Evolutionary conservation across 768 basidiomycete genomes (phyloP).

Genomic region (Pisolithus tinctorius): DNA sequence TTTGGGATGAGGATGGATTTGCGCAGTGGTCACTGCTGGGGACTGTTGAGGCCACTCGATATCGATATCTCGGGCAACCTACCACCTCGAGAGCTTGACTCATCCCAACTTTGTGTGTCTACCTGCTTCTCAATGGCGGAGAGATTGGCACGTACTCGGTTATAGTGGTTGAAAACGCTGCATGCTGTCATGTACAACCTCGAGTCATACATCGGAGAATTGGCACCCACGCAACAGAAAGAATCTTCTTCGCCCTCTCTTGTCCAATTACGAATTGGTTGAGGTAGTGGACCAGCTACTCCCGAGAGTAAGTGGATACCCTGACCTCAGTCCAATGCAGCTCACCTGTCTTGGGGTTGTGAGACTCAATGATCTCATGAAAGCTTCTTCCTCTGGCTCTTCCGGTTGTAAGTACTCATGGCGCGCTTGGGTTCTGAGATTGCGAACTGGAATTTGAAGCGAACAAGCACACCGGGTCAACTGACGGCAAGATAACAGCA

Average conservation of each 20-base stretch:
- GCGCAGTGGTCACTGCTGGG: slow-evolving; percentile 42
- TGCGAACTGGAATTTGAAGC: slow-evolving; percentile 26
- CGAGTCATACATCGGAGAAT: neutral
- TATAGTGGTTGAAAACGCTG: slow-evolving; percentile 95
- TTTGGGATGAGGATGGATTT: slow-evolving; percentile 53
- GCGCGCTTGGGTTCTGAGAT: slow-evolving; percentile 52
- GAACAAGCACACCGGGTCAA: slow-evolving; percentile 21
- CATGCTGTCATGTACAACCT: neutral
- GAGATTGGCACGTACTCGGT: slow-evolving; percentile 72
- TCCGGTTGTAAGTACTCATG: slow-evolving; percentile 34
- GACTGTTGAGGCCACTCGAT: neutral
- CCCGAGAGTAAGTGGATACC: slow-evolving; percentile 7
- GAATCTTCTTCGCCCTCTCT: slow-evolving; percentile 85
- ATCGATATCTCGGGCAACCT: neutral
- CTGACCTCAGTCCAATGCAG: neutral
- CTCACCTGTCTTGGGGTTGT: slow-evolving; percentile 55
- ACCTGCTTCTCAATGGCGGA: slow-evolving; percentile 38
- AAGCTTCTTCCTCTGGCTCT: slow-evolving; percentile 26
- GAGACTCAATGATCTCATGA: slow-evolving; percentile 37
- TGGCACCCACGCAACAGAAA: slow-evolving; percentile 82
- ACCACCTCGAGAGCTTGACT: slow-evolving; percentile 22
- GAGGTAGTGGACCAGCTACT: slow-evolving; percentile 75
- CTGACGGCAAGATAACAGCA: slow-evolving; percentile 18
- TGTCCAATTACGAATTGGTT: slow-evolving; percentile 90
- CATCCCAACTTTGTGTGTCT: slow-evolving; percentile 23